These are phyloP conservation scores for Pichia gijzeniarum DNA, from an alignment of 805 yeast species.

Conservation along the genomic window DNA sequence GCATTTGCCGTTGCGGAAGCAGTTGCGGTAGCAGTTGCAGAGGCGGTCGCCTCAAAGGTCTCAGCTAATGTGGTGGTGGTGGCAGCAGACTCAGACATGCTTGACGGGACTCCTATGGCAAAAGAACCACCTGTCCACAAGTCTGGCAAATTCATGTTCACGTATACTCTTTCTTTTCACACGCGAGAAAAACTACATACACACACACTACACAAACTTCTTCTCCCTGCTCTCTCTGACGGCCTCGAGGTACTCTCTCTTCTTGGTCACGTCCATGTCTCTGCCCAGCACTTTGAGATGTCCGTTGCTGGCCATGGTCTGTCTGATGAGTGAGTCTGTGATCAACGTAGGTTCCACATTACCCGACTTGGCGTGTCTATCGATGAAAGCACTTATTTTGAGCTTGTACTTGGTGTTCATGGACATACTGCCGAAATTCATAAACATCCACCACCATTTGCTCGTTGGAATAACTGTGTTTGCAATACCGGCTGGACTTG, in stretches of 20 bases:
- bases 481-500: constrained; percentile 32
- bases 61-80: background rate
- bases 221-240: constrained; percentile 7
- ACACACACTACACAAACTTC: background rate
- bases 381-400: constrained; percentile 19
- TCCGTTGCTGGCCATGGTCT: constrained; percentile 37
- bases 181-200: too few relatives aligned
- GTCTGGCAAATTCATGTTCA: too few relatives aligned
- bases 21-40: background rate
- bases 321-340: constrained; percentile 17
- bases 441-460: constrained; percentile 9
- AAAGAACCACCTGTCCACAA: background rate
- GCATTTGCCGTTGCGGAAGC: constrained; percentile 6
- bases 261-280: constrained; percentile 37
- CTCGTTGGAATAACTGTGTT: constrained; percentile 29
- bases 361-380: background rate
- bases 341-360: background rate
- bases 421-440: constrained; percentile 12
- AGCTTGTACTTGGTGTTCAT: constrained; percentile 18
- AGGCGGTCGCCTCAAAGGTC: background rate
- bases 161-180: too few relatives aligned
- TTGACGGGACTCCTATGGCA: background rate
- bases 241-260: constrained; percentile 34
- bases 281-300: constrained; percentile 43
- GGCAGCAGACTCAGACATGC: background rate